phyloP scores from a whole-genome alignment of 495 filamentous ascomycete genomes.

The Aspergillus asperescens region DNA sequence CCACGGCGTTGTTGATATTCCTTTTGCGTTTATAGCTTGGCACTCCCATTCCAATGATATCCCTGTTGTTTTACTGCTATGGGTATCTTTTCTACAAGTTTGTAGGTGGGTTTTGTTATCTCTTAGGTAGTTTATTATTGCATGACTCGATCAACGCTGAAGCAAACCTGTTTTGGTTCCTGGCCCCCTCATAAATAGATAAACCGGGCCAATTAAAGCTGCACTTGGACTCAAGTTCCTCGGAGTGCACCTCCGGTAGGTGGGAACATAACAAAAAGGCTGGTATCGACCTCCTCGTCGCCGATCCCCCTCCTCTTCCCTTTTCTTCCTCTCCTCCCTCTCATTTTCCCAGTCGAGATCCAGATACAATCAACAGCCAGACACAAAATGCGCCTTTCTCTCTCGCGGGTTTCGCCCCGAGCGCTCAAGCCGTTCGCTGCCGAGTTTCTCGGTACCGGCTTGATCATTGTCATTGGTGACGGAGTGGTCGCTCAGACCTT shows the following conservation, averaged over 20 bases:
- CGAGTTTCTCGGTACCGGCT: constrained; percentile 34
- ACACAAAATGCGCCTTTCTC: constrained; percentile 9
- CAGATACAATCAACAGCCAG: neutral
- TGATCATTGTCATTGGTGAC: constrained; percentile 35
- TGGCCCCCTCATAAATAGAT: neutral
- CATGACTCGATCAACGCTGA: neutral
- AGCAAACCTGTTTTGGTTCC: neutral
- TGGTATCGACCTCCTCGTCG: neutral
- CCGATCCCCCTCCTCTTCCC: neutral
- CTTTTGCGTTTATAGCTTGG: neutral
- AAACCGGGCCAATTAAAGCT: neutral
- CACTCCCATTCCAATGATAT: constrained; percentile 6
- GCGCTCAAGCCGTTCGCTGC: constrained; percentile 30
- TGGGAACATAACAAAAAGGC: neutral
- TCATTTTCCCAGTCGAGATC: no score
- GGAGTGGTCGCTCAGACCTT: constrained; percentile 34
- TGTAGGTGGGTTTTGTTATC: no score
- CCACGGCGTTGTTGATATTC: neutral
- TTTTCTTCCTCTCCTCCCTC: neutral
- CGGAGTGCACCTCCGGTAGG: neutral
- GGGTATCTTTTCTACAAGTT: no score
- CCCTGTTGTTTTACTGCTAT: neutral
- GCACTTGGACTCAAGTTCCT: neutral
- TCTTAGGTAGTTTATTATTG: no score
- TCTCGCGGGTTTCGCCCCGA: constrained; percentile 20